Percentiles rank a stretch among this genome's conserved stretches.
These are phyloP conservation scores for Calonectria pauciramosa DNA, from an alignment of 2,329 filamentous ascomycete species.

Conservation along the genomic window DNA sequence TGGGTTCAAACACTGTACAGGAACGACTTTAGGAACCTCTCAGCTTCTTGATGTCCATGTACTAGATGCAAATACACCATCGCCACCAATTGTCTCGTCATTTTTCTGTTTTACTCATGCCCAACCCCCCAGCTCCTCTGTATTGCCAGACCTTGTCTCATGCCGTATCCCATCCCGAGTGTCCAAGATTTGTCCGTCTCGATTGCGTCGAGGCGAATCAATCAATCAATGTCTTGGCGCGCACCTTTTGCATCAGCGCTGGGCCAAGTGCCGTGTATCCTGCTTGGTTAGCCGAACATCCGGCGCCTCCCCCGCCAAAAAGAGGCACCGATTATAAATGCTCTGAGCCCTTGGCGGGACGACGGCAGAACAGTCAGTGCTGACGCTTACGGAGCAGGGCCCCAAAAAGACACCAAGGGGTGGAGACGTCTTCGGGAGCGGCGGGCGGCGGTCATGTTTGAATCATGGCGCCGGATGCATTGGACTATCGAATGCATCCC, in stretches of 20 bases:
- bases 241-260: background rate
- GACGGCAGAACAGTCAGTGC: background rate
- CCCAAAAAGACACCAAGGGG: too few relatives aligned
- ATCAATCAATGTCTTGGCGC: background rate
- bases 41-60: slow-evolving; percentile 26
- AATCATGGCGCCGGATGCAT: background rate
- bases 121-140: background rate
- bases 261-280: background rate
- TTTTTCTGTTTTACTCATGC: background rate
- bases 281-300: background rate
- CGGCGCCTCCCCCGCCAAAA: background rate
- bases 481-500: background rate
- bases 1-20: background rate
- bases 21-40: slow-evolving; percentile 13
- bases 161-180: background rate
- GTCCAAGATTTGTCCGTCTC: background rate
- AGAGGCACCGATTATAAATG: slow-evolving; percentile 7
- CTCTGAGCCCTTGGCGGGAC: background rate
- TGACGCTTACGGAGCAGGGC: background rate
- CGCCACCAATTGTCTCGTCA: slow-evolving; percentile 20
- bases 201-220: too few relatives aligned
- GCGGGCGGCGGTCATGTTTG: slow-evolving; percentile 15
- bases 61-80: slow-evolving; percentile 26
- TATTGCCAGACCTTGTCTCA: background rate
- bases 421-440: background rate